These are phyloP conservation scores for Paratrypanosoma confusum DNA, from an alignment of 208 protist genomes.

Conservation along the genomic window DNA sequence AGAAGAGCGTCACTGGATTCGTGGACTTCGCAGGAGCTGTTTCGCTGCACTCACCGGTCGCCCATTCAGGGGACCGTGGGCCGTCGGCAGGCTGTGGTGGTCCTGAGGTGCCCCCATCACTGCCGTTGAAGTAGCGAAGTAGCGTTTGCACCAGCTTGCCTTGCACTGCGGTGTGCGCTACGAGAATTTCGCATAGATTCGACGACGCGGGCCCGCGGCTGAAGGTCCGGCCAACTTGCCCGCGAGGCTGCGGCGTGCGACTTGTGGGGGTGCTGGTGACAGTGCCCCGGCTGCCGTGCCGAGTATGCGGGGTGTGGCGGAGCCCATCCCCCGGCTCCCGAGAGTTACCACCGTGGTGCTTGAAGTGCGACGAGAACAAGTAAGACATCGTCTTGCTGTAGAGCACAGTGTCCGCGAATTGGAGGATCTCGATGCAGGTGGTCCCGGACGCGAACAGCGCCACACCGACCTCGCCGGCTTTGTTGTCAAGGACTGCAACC, in stretches of 20 bases:
- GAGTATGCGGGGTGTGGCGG: neutral
- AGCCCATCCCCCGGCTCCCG: neutral
- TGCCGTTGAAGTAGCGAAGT: constrained; percentile 42
- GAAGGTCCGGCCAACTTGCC: neutral
- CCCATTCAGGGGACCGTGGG: no score
- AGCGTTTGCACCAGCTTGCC: constrained; percentile 48
- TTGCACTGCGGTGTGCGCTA: constrained; percentile 41
- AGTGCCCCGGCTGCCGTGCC: neutral
- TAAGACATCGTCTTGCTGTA: constrained; percentile 61
- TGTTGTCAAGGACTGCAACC: constrained; percentile 64
- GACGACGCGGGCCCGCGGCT: no score
- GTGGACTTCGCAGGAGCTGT: no score
- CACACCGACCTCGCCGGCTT: constrained; percentile 53
- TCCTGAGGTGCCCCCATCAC: constrained; percentile 39
- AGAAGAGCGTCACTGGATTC: no score
- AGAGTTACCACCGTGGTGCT: neutral
- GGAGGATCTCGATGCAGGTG: constrained; percentile 45
- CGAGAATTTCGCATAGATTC: constrained; percentile 69
- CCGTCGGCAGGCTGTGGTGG: no score
- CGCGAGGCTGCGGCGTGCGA: neutral
- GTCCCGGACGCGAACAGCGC: constrained; percentile 53
- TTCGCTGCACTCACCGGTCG: no score
- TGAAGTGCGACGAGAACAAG: constrained; percentile 40
- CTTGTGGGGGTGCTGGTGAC: neutral
- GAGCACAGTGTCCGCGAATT: constrained; percentile 63